Conservation (phyloP, 2,329 filamentous ascomycete species). For the Blastomyces parvus region DNA sequence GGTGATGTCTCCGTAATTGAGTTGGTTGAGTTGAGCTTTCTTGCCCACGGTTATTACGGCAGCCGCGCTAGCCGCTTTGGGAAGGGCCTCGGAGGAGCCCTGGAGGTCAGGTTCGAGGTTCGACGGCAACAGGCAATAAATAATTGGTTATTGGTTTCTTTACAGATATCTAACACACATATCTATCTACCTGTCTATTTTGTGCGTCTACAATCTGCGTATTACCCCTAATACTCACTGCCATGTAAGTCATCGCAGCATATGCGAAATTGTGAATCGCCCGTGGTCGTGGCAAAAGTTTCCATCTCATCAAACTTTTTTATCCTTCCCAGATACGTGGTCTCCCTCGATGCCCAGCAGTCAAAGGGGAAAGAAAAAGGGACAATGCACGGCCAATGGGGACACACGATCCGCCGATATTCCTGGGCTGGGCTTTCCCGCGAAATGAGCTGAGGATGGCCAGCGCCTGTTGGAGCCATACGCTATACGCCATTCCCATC, state of each 20-base stretch:
- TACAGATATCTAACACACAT: background rate
- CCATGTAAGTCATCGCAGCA: background rate
- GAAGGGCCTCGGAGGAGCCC: background rate
- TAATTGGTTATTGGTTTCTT: too few relatives aligned
- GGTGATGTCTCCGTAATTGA: background rate
- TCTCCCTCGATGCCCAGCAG: background rate
- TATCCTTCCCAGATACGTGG: background rate
- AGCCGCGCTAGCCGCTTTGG: conserved; percentile 2
- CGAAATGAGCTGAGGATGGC: background rate
- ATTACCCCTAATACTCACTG: background rate
- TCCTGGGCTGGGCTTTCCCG: background rate
- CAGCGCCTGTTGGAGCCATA: background rate
- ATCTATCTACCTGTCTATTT: background rate
- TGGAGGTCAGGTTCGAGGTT: background rate
- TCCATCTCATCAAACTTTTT: background rate
- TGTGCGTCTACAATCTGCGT: background rate
- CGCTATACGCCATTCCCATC: too few relatives aligned
- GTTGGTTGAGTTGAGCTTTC: too few relatives aligned
- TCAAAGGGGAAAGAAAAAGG: background rate
- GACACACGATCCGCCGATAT: background rate
- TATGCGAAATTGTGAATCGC: background rate
- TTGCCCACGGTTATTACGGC: too few relatives aligned
- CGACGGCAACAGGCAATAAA: too few relatives aligned
- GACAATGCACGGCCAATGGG: background rate
- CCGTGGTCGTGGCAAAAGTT: background rate